These are phyloP conservation scores for Talaromyces piceae DNA, from an alignment of 2,329 filamentous ascomycete genomes.

Conservation along the genomic window DNA sequence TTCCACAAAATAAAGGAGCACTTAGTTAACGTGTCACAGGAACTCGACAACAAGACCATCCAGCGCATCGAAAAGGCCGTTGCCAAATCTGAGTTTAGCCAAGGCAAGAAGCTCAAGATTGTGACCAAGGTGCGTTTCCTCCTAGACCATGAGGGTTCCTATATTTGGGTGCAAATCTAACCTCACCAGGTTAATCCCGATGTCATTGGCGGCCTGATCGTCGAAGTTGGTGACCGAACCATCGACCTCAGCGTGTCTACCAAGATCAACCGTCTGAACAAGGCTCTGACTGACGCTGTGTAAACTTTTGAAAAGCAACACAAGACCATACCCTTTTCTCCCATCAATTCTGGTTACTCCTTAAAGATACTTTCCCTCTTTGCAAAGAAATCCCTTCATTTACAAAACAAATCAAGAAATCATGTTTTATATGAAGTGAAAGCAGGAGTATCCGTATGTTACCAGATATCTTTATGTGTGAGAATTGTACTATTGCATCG, in stretches of 20 bases:
- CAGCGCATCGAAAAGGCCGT: slow-evolving; percentile 79
- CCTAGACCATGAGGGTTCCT: no score
- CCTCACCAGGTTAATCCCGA: slow-evolving; percentile 74
- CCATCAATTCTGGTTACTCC: not conserved
- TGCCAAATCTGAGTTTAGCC: slow-evolving; percentile 78
- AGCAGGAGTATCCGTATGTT: not conserved
- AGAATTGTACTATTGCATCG: slow-evolving; percentile 1
- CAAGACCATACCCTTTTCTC: not conserved
- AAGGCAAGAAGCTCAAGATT: slow-evolving; percentile 97
- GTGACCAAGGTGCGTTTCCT: slow-evolving; percentile 64
- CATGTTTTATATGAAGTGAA: not conserved
- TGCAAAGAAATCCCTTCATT: no score
- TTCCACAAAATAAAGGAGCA: not conserved
- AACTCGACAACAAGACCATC: slow-evolving; percentile 81
- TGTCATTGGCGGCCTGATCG: slow-evolving; percentile 84
- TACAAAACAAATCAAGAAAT: no score
- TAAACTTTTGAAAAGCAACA: slow-evolving; percentile 57
- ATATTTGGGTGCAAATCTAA: slow-evolving; percentile 5
- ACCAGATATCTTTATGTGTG: not conserved
- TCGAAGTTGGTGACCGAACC: slow-evolving; percentile 34
- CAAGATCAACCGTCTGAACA: slow-evolving; percentile 98
- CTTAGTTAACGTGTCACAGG: slow-evolving; percentile 39
- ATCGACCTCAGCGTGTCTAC: slow-evolving; percentile 56
- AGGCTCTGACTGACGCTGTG: slow-evolving; percentile 92
- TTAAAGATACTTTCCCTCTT: no score